Conservation (phyloP, 495 filamentous ascomycete genomes). For the Zalerion maritima region DNA sequence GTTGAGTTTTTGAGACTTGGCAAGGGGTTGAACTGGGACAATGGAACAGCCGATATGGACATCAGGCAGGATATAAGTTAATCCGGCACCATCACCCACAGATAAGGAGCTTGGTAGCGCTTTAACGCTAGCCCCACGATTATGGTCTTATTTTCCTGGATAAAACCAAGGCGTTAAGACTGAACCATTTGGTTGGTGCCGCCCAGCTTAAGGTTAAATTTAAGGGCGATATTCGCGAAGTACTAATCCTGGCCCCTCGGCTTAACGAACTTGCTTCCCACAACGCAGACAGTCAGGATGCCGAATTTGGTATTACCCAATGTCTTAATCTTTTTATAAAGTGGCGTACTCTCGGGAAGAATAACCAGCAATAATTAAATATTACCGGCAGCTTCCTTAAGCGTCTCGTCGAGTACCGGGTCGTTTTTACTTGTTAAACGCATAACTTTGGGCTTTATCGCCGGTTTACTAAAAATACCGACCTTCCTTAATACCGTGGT, state of each 20-base stretch:
- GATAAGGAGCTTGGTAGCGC: no score
- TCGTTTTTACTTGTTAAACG: slow-evolving; percentile 6
- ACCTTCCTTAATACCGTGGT: slow-evolving; percentile 19
- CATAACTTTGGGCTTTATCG: slow-evolving; percentile 1
- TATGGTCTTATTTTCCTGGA: slow-evolving; percentile 58
- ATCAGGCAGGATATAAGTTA: no score
- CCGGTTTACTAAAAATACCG: slow-evolving; percentile 17
- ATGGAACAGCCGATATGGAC: no score
- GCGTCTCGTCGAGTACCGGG: slow-evolving; percentile 4
- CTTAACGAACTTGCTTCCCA: slow-evolving; percentile 36
- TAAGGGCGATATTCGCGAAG: slow-evolving; percentile 62
- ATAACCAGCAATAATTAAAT: slow-evolving; percentile 48
- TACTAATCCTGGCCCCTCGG: slow-evolving; percentile 32
- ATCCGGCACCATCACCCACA: no score
- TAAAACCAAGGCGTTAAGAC: slow-evolving; percentile 33
- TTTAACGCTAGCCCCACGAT: no score
- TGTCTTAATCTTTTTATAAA: slow-evolving; percentile 57
- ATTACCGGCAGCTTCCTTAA: slow-evolving; percentile 10
- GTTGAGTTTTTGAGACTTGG: no score
- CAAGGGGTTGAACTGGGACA: no score
- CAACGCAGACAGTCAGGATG: slow-evolving; percentile 48
- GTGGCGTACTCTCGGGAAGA: slow-evolving; percentile 32
- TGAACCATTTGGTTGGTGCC: slow-evolving; percentile 57
- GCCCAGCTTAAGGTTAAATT: slow-evolving; percentile 77
- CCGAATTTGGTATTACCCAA: slow-evolving; percentile 49